Base-by-base conservation (phyloP, 352 stramenopile genomes). In the Pythium brassicae region DNA sequence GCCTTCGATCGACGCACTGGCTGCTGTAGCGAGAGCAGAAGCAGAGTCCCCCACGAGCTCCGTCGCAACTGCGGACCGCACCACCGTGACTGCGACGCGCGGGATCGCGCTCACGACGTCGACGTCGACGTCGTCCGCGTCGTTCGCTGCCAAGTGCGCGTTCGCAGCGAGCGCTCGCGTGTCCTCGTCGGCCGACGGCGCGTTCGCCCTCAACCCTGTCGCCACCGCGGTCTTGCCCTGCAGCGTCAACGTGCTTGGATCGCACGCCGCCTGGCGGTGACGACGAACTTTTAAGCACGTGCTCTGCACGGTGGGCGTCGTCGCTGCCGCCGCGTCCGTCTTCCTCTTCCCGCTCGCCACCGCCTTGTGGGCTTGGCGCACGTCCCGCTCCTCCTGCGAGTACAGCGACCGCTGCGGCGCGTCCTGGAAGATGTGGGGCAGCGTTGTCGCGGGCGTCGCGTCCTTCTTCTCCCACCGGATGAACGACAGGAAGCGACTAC, bases 401-500 rank as follows among this genome's bases (percentile, higher is more conserved):
- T 55, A 50, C 4, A 26, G 22, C 9, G 47, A 46, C 14, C 8
- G 10, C 8, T 20, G 48, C 23, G 19, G 23, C 15, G 55, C 11
- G 29, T 61, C 48, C 27, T 52, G 47, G 22, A 56, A 55, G 26
- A 61, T 56, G 48, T 43, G 47, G 11, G 48, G 20, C 35, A 61
- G 19, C 3, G 27, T 4, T 9, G 47, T 32, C 10, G 19, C 25
- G 6, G 23, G 9, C 35, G 46, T n/a, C 14, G 48, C 22, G 6
- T 46, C 55, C 22, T 53, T 50, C 55, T 61, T 61, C 40, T 61
- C 55, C 55, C 55, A 61, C 48, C 55, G 44, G 55, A 61, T 61
- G 23, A 56, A 61, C 47, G 55, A 42, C 47, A 55, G 47, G 23
- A 61, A 61, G 2, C 37, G 46, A 35, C 55, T 61, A 4, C 55